A percentile compares a stretch with the other conserved stretches of the same genome.
Conservation (phyloP, 2,329 filamentous ascomycete species). For the Arthrinium puccinioides region DNA sequence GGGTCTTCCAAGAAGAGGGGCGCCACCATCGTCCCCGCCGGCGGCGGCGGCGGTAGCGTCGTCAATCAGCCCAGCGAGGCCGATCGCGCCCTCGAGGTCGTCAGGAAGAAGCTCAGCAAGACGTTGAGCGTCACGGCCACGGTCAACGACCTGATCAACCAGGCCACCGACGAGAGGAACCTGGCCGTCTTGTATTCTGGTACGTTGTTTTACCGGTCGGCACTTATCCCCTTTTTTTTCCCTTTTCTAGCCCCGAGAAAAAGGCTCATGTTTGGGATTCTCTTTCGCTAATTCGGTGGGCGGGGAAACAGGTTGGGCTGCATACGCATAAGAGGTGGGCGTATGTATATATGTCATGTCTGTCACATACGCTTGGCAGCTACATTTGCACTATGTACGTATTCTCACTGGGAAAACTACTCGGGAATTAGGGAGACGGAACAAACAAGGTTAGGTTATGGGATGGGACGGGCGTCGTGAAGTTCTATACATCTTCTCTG, state of each 20-base stretch:
- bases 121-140: slow-evolving; percentile 89
- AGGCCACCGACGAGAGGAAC: slow-evolving; percentile 88
- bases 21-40: slow-evolving; percentile 15
- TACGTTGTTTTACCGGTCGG: slow-evolving; percentile 30
- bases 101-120: slow-evolving; percentile 93
- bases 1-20: slow-evolving; percentile 29
- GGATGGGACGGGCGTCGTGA: too few species aligned
- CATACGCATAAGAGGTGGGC: slow-evolving; percentile 31
- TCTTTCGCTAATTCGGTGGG: slow-evolving; percentile 8
- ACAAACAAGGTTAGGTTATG: too few species aligned
- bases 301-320: slow-evolving; percentile 29
- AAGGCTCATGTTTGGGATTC: background rate
- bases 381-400: too few species aligned
- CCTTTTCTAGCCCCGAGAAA: background rate
- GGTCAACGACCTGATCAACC: slow-evolving; percentile 94
- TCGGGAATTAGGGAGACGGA: too few species aligned
- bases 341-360: too few species aligned
- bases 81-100: slow-evolving; percentile 82
- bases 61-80: slow-evolving; percentile 66
- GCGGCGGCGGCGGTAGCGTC: too few species aligned
- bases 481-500: too few species aligned
- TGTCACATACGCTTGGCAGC: too few species aligned
- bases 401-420: too few species aligned
- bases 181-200: slow-evolving; percentile 83
- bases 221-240: background rate